phyloP scores from a whole-genome alignment of 441 rosid species.

The Euphorbia neoarborescens region DNA sequence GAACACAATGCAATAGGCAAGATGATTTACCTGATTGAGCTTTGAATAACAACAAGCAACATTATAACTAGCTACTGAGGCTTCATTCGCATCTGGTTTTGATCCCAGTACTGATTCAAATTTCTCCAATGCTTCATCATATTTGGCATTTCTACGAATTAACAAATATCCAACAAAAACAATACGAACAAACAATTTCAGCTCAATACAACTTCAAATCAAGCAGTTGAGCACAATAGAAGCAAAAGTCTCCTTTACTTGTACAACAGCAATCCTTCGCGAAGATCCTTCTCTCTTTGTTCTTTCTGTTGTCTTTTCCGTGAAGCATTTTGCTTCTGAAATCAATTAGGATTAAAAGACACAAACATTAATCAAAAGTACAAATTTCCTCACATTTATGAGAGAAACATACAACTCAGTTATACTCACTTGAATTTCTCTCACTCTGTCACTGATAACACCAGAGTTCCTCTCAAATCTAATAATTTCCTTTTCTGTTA shows the following conservation, averaged over 20 bases:
- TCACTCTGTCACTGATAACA: conserved; percentile 59
- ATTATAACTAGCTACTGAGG: conserved; percentile 82
- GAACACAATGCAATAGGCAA: background rate
- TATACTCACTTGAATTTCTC: conserved; percentile 73
- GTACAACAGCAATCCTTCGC: conserved; percentile 69
- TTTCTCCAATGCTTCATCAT: conserved; percentile 73
- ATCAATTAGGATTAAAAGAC: background rate
- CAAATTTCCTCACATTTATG: background rate
- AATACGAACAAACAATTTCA: background rate
- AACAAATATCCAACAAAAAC: background rate
- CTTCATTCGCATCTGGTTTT: conserved; percentile 65
- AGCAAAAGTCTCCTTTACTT: conserved; percentile 33
- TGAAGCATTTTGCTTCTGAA: conserved; percentile 71
- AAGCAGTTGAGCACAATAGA: background rate
- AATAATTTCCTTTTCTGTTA: conserved; percentile 81
- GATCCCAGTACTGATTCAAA: conserved; percentile 91
- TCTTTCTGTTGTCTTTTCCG: conserved; percentile 70
- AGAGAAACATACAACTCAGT: background rate
- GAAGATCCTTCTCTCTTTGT: conserved; percentile 63
- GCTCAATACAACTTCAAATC: background rate
- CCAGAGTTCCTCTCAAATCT: conserved; percentile 94
- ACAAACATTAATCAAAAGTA: background rate
- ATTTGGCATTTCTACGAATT: conserved; percentile 52
- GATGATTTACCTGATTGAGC: conserved; percentile 60
- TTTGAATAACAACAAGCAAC: conserved; percentile 91